Base-by-base conservation (phyloP, 305 asterid genomes). In the Euphrasia arctica region DNA sequence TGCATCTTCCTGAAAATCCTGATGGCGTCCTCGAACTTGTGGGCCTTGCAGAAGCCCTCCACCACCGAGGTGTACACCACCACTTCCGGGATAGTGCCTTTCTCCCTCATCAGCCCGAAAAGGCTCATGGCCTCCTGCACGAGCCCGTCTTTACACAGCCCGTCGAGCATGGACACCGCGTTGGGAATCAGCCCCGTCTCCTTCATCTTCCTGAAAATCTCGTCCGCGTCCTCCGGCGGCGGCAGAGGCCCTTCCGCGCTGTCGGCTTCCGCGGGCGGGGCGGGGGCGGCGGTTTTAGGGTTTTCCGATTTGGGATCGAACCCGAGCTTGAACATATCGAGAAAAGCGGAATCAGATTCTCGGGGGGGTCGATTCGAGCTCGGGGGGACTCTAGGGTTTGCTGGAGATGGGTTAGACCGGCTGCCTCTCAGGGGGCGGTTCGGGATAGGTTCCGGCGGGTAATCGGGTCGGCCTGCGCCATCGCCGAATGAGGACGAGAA, bases 121-220 rank as follows among this genome's bases (percentile, higher is more conserved):
- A 88, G 83, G 77, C 84, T 84, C 91, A 88, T 82, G 13, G 96
- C 96, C 13, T 91, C 97, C 54, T 84, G 94, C 70, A 86, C 88
- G 63, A 84, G 75, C 63, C 98, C 96, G 42, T 91, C 98, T 77
- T 89, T 92, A 68, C 96, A 92, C 70, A 92, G 68, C 6, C 96
- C 93, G 60, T 89, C 97, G 45, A 92, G 96, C 98, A 92, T 87
- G 4, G 97, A 95, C 57, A 92, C 97, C 9, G 96, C 97, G 43
- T 87, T 89, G 0, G 97, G 97, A 68, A 92, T 84, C 75, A 92
- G 72, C 10, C 97, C 95, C 51, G 95, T 82, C 79, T 80, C 85
- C 82, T 92, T 89, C 94, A 92, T 87, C 75, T 84, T 89, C 85
- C 70, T 85, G 72, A 89, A 92, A 73, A 92, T 87, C 85, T 83